Conservation (phyloP, 2,329 filamentous ascomycete species). For the Mollisiaceae sp. region DNA sequence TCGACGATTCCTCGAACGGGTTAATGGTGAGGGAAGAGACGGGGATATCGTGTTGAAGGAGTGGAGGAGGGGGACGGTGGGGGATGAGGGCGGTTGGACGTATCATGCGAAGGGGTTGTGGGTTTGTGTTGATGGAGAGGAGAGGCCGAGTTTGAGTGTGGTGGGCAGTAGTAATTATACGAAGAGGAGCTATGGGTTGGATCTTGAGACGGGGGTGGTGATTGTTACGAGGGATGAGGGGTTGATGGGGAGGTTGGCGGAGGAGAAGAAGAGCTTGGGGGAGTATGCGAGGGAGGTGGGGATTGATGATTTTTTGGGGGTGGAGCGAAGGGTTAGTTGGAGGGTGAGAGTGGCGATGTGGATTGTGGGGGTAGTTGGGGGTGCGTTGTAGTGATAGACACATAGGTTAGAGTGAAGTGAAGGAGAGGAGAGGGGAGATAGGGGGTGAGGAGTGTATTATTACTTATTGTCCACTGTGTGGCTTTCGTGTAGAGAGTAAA, state of each 20-base stretch:
- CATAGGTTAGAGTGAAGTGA: no score
- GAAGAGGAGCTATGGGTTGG: constrained; percentile 87
- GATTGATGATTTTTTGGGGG: constrained; percentile 78
- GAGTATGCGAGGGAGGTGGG: constrained; percentile 72
- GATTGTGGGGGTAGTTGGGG: constrained; percentile 85
- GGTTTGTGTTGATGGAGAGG: constrained; percentile 73
- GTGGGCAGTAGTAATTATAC: constrained; percentile 92
- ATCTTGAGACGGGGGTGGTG: constrained; percentile 87
- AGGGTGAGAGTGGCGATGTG: constrained; percentile 91
- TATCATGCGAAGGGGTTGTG: constrained; percentile 98
- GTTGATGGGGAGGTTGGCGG: constrained; percentile 73
- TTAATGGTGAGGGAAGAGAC: constrained; percentile 47
- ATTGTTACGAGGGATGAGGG: constrained; percentile 80
- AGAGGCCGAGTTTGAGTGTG: constrained; percentile 76
- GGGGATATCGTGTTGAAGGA: constrained; percentile 77
- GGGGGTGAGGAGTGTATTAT: no score
- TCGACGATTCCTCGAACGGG: constrained; percentile 70
- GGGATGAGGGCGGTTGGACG: constrained; percentile 86
- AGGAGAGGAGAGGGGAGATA: no score
- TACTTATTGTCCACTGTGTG: no score
- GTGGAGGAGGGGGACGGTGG: constrained; percentile 84
- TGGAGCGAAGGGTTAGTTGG: constrained; percentile 82
- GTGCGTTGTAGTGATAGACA: constrained; percentile 76
- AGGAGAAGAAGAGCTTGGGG: constrained; percentile 82
- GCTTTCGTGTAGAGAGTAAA: no score